Evolutionary conservation across 192 early-diverging fungal genomes (phyloP).

Genomic region (Gigaspora rosea): DNA sequence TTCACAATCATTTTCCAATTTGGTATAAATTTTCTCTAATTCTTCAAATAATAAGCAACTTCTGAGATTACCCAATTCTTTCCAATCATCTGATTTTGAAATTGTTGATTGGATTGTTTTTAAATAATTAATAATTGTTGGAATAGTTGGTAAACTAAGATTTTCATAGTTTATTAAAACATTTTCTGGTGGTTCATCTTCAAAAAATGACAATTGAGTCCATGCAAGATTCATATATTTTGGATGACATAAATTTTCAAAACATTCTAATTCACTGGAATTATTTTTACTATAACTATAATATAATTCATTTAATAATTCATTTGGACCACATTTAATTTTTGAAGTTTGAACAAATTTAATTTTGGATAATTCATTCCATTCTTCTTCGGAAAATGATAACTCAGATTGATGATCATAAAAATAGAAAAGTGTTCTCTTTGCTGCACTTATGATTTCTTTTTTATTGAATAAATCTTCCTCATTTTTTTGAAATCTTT

Average conservation of each 20-base stretch:
- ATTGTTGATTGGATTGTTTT: neutral
- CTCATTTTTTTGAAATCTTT: neutral
- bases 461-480: neutral
- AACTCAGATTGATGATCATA: neutral
- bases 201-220: slow-evolving; percentile 6
- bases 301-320: neutral
- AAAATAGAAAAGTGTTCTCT: neutral
- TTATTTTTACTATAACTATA: neutral
- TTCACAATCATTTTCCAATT: neutral
- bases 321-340: too few species aligned
- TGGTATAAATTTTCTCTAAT: neutral
- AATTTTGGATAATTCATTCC: neutral
- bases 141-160: neutral
- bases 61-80: neutral
- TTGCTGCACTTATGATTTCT: neutral
- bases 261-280: neutral
- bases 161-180: neutral
- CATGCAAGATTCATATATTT: neutral
- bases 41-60: neutral
- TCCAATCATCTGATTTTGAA: neutral
- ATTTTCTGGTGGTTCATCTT: neutral
- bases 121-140: neutral
- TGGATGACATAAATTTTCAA: neutral
- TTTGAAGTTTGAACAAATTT: neutral
- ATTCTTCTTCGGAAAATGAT: neutral